These are phyloP conservation scores for Acacia pycnantha DNA, from an alignment of 331 rosid species.

Conservation along the genomic window DNA sequence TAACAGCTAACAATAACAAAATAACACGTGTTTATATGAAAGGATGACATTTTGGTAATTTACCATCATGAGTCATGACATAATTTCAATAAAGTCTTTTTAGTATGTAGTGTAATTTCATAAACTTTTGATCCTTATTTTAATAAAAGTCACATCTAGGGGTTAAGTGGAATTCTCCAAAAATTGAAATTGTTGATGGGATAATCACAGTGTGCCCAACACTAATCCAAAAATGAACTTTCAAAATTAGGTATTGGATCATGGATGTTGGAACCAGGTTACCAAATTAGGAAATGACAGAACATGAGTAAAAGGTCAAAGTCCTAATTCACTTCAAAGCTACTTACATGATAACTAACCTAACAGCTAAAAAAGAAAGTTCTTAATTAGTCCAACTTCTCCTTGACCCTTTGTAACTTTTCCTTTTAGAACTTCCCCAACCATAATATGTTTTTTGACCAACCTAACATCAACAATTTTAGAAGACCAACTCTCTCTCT, in stretches of 20 bases:
- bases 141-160: no score
- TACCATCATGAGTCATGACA: no score
- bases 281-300: constrained; percentile 13
- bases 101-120: no score
- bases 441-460: neutral
- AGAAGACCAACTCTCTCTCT: neutral
- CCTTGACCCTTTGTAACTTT: neutral
- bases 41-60: no score
- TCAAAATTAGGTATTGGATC: constrained; percentile 7
- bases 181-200: neutral
- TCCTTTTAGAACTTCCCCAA: neutral
- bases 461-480: neutral
- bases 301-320: constrained; percentile 26
- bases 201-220: neutral
- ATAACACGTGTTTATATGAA: no score
- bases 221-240: neutral
- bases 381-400: neutral
- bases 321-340: neutral
- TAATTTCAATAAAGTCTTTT: no score
- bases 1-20: no score
- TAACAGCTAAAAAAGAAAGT: neutral
- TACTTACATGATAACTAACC: neutral
- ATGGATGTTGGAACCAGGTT: constrained; percentile 13
- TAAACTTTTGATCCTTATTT: no score
- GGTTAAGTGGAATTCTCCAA: neutral